Base-by-base conservation (phyloP, 331 rosid species). In the Stylosanthes scabra region DNA sequence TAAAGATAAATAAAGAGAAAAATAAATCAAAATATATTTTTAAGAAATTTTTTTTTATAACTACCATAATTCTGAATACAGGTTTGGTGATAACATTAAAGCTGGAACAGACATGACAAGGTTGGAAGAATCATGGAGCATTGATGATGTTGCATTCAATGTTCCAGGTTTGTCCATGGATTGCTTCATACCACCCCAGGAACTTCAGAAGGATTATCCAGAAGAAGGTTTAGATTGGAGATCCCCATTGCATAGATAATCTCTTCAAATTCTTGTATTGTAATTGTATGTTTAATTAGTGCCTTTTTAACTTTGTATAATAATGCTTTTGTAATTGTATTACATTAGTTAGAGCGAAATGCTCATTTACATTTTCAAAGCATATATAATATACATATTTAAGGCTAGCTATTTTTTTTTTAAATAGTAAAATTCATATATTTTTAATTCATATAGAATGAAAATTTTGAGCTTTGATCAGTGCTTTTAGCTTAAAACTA, bases 91-190 rank as follows among this genome's bases (percentile, higher is more conserved):
- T 8, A 87, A 85, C 55, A 25, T 91, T 0, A 91, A 85, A 71
- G 81, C 82, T 2, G 97, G 99, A 12, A 87, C 95, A 0, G 79
- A 74, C 7, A 67, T 85, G 80, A 94, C 96, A 0, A 80, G 90
- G 69, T 45, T 94, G 90, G 92, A 94, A 56, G 99, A 94, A 68
- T 78, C 84, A 0, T 94, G 97, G 97, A 70, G 63, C 71, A 94
- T 94, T 42, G 99, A 94, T 80, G 97, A 94, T 59, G 78, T 91
- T 63, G 96, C 99, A 9, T 91, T 91, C 71, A 88, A 94, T 54
- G 99, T 94, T 10, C 84, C 82, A 0, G 99, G 99, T 1, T 74
- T 94, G 69, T 94, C 97, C 15, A 51, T 86, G 82, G 99, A 94
- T 55, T 91, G 97, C 62, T 94, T 94, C 81, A 85, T 94, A 39